A percentile compares a stretch with the other conserved stretches of the same genome.
phyloP scores from a whole-genome alignment of 2,329 filamentous ascomycete genomes.

The Emmonsiellopsis sp. region DNA sequence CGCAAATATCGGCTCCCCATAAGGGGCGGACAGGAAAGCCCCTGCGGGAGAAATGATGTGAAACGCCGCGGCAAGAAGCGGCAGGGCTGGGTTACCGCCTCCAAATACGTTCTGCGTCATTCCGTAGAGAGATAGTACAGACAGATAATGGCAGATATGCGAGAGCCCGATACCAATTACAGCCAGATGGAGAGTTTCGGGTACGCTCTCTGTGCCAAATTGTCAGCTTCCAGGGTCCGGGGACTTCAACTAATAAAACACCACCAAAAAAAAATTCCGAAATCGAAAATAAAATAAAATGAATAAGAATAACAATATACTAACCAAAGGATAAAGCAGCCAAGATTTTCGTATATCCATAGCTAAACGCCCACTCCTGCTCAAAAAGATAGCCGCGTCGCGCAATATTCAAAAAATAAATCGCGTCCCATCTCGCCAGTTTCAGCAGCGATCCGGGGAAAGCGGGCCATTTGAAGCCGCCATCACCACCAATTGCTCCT shows the following conservation, averaged over 20 bases:
- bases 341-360: constrained; percentile 41
- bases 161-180: constrained; percentile 58
- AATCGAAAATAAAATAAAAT: not conserved
- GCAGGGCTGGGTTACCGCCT: constrained; percentile 14
- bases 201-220: not conserved
- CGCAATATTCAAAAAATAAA: constrained; percentile 50
- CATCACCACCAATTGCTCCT: not conserved
- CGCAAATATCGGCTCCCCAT: constrained; percentile 71
- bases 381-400: constrained; percentile 48
- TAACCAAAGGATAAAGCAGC: constrained; percentile 27
- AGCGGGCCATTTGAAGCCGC: constrained; percentile 1
- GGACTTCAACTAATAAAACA: not conserved
- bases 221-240: no score
- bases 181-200: constrained; percentile 9
- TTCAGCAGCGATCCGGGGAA: constrained; percentile 17
- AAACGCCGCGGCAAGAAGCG: constrained; percentile 58
- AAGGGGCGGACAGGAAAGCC: constrained; percentile 79
- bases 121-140: constrained; percentile 61
- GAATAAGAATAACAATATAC: not conserved
- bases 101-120: constrained; percentile 51
- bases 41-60: constrained; percentile 83
- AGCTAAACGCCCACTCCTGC: constrained; percentile 59
- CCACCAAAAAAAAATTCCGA: not conserved
- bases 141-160: constrained; percentile 65
- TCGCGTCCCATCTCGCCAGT: constrained; percentile 52